These are phyloP conservation scores for Pichia ethanolica DNA, from an alignment of 805 yeast genomes.

Conservation along the genomic window DNA sequence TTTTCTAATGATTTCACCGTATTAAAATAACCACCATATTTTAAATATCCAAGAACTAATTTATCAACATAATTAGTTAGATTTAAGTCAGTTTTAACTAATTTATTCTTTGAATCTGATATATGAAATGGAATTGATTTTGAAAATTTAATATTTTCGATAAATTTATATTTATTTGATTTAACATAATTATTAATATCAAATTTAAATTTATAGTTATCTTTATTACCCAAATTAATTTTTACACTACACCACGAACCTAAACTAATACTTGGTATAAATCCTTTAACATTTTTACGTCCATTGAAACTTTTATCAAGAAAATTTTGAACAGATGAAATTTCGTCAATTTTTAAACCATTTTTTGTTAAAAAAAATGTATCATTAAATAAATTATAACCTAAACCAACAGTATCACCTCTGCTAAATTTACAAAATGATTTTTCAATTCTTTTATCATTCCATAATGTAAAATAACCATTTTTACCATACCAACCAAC, in stretches of 20 bases:
- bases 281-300: conserved; percentile 1
- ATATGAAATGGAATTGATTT: neutral
- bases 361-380: conserved; percentile 74
- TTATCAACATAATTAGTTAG: conserved; percentile 15
- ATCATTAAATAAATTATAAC: conserved; percentile 59
- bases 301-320: conserved; percentile 6
- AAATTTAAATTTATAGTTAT: conserved; percentile 38
- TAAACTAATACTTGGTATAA: conserved; percentile 40
- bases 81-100: conserved; percentile 14
- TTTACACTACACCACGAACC: conserved; percentile 34
- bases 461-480: conserved; percentile 35
- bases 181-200: conserved; percentile 42
- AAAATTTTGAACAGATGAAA: conserved; percentile 17
- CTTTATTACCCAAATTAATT: conserved; percentile 47
- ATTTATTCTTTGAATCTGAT: conserved; percentile 6
- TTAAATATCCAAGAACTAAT: conserved; percentile 38
- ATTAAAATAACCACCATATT: conserved; percentile 51
- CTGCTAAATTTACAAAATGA: conserved; percentile 41
- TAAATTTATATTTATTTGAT: conserved; percentile 27
- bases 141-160: conserved; percentile 14
- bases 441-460: conserved; percentile 29
- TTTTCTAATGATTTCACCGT: conserved; percentile 44
- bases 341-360: conserved; percentile 57
- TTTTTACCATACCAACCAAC: conserved; percentile 50
- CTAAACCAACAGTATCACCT: conserved; percentile 75